These are phyloP conservation scores for Flaveria linearis DNA, from an alignment of 129 eudicot genomes.

Conservation along the genomic window DNA sequence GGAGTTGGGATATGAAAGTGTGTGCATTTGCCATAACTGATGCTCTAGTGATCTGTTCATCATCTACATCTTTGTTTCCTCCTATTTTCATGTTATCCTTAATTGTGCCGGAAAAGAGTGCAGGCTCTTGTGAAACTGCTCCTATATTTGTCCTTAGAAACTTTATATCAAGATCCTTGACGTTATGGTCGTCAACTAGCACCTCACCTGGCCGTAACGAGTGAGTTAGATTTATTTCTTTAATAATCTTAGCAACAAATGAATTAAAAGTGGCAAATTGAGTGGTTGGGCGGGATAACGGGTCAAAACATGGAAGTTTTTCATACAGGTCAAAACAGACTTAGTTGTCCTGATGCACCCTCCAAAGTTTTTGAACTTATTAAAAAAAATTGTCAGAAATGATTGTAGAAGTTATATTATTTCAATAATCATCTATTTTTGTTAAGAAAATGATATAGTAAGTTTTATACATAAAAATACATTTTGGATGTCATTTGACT, in stretches of 20 bases:
- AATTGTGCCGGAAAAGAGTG: conserved; percentile 77
- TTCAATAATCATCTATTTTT: not conserved
- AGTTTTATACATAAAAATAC: not conserved
- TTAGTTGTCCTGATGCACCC: not conserved
- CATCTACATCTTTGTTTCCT: conserved; percentile 67
- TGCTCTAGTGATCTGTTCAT: conserved; percentile 58
- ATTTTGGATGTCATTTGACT: not conserved
- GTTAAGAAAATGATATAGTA: not conserved
- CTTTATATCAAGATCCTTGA: conserved; percentile 70
- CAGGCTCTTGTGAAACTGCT: conserved; percentile 86
- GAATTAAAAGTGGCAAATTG: not conserved
- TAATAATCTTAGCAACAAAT: conserved; percentile 9
- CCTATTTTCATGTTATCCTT: conserved; percentile 74
- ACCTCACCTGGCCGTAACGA: conserved; percentile 55
- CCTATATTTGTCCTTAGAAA: conserved; percentile 69
- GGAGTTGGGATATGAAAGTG: conserved; percentile 80
- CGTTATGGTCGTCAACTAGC: conserved; percentile 60
- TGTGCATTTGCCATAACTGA: conserved; percentile 77
- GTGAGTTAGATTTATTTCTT: conserved; percentile 4
- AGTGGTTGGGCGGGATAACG: not conserved
- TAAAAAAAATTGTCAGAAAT: not conserved
- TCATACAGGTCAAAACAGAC: not conserved
- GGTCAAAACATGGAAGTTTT: not conserved
- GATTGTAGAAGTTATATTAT: too few species aligned
- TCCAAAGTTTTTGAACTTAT: not conserved